A percentile compares a stretch with the other conserved stretches of the same genome.
phyloP scores from a whole-genome alignment of 305 asterid species.

The Fraxinus platypoda region DNA sequence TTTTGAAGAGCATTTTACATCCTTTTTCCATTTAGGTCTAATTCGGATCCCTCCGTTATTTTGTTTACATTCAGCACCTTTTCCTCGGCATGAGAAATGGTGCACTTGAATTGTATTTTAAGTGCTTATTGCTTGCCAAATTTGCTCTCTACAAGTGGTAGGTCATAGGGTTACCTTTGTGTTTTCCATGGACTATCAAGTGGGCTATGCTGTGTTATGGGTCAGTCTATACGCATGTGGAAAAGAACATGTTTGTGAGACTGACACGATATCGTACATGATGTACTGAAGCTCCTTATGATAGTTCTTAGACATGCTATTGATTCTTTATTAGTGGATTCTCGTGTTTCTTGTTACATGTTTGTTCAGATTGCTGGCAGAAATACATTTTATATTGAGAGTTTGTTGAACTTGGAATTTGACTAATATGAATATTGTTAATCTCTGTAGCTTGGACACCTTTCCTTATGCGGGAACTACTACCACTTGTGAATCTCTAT shows the following conservation, averaged over 20 bases:
- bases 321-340: slow-evolving; percentile 5
- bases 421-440: neutral
- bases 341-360: slow-evolving; percentile 6
- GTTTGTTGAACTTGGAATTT: neutral
- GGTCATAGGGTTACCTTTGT: neutral
- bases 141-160: neutral
- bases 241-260: neutral
- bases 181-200: neutral
- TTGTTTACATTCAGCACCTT: neutral
- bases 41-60: neutral
- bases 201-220: neutral
- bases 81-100: neutral
- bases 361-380: slow-evolving; percentile 22
- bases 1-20: neutral
- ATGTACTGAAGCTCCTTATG: neutral
- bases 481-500: slow-evolving; percentile 95
- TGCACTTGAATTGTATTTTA: neutral
- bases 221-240: neutral
- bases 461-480: slow-evolving; percentile 99
- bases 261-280: neutral
- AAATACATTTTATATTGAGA: slow-evolving; percentile 18
- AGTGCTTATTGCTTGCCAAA: neutral
- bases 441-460: slow-evolving; percentile 79
- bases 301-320: neutral
- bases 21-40: neutral